Conservation (phyloP, 495 filamentous ascomycete genomes). For the Hypoxylon trugodes region DNA sequence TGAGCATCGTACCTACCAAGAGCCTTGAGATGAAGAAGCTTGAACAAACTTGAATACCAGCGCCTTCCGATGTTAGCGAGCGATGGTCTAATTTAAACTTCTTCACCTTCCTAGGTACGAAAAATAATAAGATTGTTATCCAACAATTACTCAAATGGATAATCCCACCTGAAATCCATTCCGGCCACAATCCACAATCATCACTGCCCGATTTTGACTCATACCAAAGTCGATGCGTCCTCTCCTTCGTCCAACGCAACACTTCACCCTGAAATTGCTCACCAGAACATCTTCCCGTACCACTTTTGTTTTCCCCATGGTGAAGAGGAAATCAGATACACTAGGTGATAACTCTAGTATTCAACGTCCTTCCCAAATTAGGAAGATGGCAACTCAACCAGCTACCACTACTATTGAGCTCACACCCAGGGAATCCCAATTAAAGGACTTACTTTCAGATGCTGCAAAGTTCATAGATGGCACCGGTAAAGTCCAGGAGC, state of each 20-base stretch:
- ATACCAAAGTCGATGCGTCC: conserved; percentile 19
- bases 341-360: conserved; percentile 20
- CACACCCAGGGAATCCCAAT: conserved; percentile 70
- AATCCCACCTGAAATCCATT: not conserved
- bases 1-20: too few relatives aligned
- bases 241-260: conserved; percentile 9
- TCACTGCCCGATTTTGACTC: conserved; percentile 23
- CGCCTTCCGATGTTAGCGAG: too few relatives aligned
- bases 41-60: too few relatives aligned
- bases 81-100: too few relatives aligned
- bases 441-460: conserved; percentile 77
- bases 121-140: too few relatives aligned
- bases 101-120: too few relatives aligned
- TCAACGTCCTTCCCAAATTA: conserved; percentile 28
- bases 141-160: too few relatives aligned
- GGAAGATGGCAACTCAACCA: conserved; percentile 39
- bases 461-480: conserved; percentile 73
- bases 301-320: conserved; percentile 25
- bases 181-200: conserved; percentile 3
- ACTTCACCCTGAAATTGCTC: not conserved
- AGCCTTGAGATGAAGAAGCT: too few relatives aligned
- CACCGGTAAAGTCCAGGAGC: conserved; percentile 55
- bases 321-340: conserved; percentile 39
- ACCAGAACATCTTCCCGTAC: not conserved
- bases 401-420: conserved; percentile 62